A percentile compares a stretch with the other conserved stretches of the same genome.
phyloP scores from a whole-genome alignment of 2,329 filamentous ascomycete species.

The Ceratocystis cubensis region DNA sequence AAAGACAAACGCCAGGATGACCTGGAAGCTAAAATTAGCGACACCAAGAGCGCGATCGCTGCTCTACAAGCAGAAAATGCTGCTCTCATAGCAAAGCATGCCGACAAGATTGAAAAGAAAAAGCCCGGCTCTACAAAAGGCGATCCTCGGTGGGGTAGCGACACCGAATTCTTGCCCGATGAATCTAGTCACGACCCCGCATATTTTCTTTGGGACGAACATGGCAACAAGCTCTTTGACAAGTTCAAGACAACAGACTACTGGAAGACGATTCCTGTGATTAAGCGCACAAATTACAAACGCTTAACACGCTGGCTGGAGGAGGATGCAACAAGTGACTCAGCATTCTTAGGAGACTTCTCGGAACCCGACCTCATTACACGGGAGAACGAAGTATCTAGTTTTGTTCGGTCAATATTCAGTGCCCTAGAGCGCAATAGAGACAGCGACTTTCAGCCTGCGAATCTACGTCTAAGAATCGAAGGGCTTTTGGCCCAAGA shows the following conservation, averaged over 20 bases:
- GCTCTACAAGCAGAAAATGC: slow-evolving; percentile 20
- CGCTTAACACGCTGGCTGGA: slow-evolving; percentile 16
- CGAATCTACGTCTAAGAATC: slow-evolving; percentile 12
- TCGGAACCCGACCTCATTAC: slow-evolving; percentile 7
- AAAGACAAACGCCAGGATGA: slow-evolving; percentile 47
- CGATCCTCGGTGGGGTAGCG: slow-evolving; percentile 6
- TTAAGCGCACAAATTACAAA: slow-evolving; percentile 20
- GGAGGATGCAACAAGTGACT: background rate
- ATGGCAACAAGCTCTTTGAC: slow-evolving; percentile 16
- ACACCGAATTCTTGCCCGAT: slow-evolving; percentile 17
- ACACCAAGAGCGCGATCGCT: slow-evolving; percentile 21
- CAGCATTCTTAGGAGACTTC: slow-evolving; percentile 5
- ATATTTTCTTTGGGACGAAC: slow-evolving; percentile 19
- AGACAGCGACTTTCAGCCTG: slow-evolving; percentile 1
- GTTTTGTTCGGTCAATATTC: slow-evolving; percentile 19
- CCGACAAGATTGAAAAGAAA: slow-evolving; percentile 7
- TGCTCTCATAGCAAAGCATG: slow-evolving; percentile 16
- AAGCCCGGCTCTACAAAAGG: background rate
- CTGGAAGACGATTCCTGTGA: slow-evolving; percentile 18
- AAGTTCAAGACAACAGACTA: slow-evolving; percentile 14
- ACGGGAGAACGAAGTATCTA: slow-evolving; percentile 16
- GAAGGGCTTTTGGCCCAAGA: slow-evolving; percentile 17
- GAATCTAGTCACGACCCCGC: slow-evolving; percentile 18
- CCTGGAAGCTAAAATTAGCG: slow-evolving; percentile 42
- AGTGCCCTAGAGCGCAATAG: slow-evolving; percentile 8